These are phyloP conservation scores for Trichoderma virens DNA, from an alignment of 495 filamentous ascomycete species.

Conservation along the genomic window DNA sequence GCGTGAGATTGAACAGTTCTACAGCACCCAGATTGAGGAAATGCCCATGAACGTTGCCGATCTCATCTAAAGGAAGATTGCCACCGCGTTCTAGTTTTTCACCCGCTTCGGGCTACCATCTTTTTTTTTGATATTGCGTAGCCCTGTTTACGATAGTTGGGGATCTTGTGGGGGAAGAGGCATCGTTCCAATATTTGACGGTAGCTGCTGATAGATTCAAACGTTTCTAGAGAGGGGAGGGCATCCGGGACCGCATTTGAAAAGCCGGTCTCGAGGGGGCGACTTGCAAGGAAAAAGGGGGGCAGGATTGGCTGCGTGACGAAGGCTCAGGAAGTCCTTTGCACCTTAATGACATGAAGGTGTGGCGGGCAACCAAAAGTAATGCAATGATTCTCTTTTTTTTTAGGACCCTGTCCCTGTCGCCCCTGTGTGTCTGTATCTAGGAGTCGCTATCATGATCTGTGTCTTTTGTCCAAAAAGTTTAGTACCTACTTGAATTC, in stretches of 20 bases:
- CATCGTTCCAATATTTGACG: neutral
- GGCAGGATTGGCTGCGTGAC: constrained; percentile 7
- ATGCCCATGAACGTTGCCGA: constrained; percentile 97
- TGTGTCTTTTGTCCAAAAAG: neutral
- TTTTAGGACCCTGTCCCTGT: neutral
- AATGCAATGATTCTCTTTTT: constrained; percentile 10
- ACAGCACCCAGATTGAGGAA: constrained; percentile 98
- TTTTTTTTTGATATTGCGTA: neutral
- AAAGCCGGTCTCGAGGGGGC: neutral
- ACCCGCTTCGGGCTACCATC: constrained; percentile 1
- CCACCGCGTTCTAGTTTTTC: neutral
- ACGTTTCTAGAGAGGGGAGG: constrained; percentile 8
- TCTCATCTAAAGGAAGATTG: constrained; percentile 35
- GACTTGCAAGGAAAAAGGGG: neutral
- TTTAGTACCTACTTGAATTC: neutral
- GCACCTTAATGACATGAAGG: constrained; percentile 8
- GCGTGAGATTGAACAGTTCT: constrained; percentile 93
- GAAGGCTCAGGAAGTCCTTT: constrained; percentile 13
- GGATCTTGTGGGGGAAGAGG: neutral
- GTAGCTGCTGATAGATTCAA: constrained; percentile 9
- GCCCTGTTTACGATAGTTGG: constrained; percentile 3
- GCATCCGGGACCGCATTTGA: constrained; percentile 1
- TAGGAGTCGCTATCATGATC: constrained; percentile 6
- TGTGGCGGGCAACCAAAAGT: constrained; percentile 11
- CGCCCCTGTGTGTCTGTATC: constrained; percentile 10